phyloP scores from a whole-genome alignment of 495 filamentous ascomycete genomes.

The Xylaria bambusicola region DNA sequence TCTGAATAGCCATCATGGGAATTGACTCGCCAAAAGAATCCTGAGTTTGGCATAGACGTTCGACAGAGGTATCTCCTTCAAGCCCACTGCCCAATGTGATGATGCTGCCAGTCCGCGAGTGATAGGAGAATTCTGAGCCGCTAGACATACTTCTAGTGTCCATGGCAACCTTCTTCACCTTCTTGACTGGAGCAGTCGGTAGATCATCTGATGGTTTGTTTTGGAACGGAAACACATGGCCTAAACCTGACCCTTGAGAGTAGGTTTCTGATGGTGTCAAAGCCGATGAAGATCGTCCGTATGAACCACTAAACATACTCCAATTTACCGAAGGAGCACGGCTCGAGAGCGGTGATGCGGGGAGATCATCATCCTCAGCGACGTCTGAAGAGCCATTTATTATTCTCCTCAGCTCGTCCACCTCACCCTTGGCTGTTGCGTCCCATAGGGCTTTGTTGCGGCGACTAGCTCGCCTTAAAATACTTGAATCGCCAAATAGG shows the following conservation, averaged over 20 bases:
- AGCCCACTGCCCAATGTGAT: conserved; percentile 70
- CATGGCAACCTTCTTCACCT: conserved; percentile 80
- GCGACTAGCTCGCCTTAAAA: conserved; percentile 77
- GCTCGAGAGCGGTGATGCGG: conserved; percentile 40
- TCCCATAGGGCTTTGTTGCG: conserved; percentile 89
- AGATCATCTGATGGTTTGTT: conserved; percentile 46
- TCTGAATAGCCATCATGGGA: conserved; percentile 94
- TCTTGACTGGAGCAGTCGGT: conserved; percentile 48
- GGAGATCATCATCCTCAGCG: conserved; percentile 41
- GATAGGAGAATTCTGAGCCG: conserved; percentile 74
- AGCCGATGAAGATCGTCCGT: conserved; percentile 46
- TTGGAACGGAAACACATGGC: conserved; percentile 90
- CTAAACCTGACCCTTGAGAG: conserved; percentile 65
- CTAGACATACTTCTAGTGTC: conserved; percentile 85
- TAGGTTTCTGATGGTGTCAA: conserved; percentile 44
- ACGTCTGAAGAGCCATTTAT: conserved; percentile 62
- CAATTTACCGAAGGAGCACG: conserved; percentile 42
- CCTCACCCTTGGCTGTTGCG: conserved; percentile 71
- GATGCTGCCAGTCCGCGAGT: conserved; percentile 74
- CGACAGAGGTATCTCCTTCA: conserved; percentile 83
- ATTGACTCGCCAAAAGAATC: conserved; percentile 81
- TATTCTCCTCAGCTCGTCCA: conserved; percentile 73
- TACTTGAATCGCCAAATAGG: conserved; percentile 78
- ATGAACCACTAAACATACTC: conserved; percentile 48
- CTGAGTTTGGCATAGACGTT: conserved; percentile 78